Base-by-base conservation (phyloP, 23 red algal genomes). In the Cyanidium caldarium region DNA sequence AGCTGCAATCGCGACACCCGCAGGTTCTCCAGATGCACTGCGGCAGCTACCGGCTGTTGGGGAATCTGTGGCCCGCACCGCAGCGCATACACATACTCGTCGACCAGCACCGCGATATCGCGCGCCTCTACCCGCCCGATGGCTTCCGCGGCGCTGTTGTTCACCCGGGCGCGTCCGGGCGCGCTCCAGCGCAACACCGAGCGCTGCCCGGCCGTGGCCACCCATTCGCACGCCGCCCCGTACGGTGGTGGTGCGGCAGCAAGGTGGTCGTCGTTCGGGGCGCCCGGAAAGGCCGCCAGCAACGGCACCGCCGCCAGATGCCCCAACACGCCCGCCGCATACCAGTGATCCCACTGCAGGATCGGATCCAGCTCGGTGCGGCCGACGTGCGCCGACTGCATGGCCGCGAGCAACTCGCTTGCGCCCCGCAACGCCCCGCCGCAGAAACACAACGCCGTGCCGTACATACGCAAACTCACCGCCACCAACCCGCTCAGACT, bases 271-370 rank as follows among this genome's bases (percentile, higher is more conserved):
- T n/a, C n/a, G 21, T 61, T 16, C 5, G 21, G n/a, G 5, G 51
- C 51, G 7, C 51, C n/a, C 7, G 51, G n/a, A 7, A 28, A 7
- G 5, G 51, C 51, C n/a, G n/a, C 23, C 51, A 61, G 51, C 51
- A 61, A 28, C 13, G 51, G n/a, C 10, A 61, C n/a, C 7, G n/a
- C 51, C 7, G 10, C 7, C 72, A 86, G 67, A 0, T 86, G 65
- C 0, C 88, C 88, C 0, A 86, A 65, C 23, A 58, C 44, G n/a
- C 88, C 88, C 31, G 72, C 77, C 25, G 84, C 57, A n/a, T 75
- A 72, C 26, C 83, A 86, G 40, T 86, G 75, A 21, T 86, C 72
- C 70, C 83, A 94, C 65, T 86, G 81, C 38, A 75, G 83, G 26
- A 80, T 81, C 34, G 84, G 65, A 78, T 94, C 88, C 51, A 69